A percentile compares a stretch with the other conserved stretches of the same genome.
These are phyloP conservation scores for Phialophora macrospora DNA, from an alignment of 2,329 filamentous ascomycete species.

Conservation along the genomic window DNA sequence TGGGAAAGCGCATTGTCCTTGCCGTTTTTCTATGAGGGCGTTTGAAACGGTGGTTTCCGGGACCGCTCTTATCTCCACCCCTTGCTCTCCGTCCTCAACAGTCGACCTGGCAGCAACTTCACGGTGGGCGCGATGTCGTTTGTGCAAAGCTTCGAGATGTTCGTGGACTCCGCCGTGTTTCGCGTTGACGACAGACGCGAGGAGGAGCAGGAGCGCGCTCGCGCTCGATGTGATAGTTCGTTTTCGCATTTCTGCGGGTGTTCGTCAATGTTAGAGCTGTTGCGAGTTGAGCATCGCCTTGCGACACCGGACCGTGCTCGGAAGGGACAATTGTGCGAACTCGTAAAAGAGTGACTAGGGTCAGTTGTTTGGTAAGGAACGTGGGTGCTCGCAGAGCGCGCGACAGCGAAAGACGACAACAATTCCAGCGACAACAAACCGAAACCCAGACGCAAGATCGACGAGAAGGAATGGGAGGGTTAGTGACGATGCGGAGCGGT, in stretches of 20 bases:
- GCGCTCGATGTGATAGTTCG: constrained; percentile 42
- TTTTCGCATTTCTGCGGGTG: constrained; percentile 38
- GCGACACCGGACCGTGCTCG: constrained; percentile 17
- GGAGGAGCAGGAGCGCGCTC: constrained; percentile 46
- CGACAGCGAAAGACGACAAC: constrained; percentile 31
- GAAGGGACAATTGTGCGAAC: constrained; percentile 13
- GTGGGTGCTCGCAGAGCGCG: constrained; percentile 37
- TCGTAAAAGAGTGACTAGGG: constrained; percentile 38
- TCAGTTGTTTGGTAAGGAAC: constrained; percentile 38
- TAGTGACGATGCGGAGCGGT: constrained; percentile 6
- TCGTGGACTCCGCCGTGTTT: constrained; percentile 39
- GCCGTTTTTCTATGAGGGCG: constrained; percentile 57
- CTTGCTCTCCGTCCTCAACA: constrained; percentile 37
- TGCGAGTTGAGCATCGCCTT: constrained; percentile 24
- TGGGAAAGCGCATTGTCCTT: constrained; percentile 68
- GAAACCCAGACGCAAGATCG: constrained; percentile 12
- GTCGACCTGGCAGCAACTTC: constrained; percentile 38
- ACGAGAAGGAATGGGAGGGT: constrained; percentile 11
- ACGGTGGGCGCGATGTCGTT: constrained; percentile 43
- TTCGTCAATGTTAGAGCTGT: constrained; percentile 14
- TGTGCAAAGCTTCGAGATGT: constrained; percentile 45
- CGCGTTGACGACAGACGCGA: constrained; percentile 42
- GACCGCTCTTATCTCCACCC: constrained; percentile 36
- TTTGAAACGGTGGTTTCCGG: constrained; percentile 21
- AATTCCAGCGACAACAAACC: constrained; percentile 29